Evolutionary conservation across 768 basidiomycete genomes (phyloP), one percentile per base, ranked within the genome.

Genomic region (Kwoniella dejecticola): DNA sequence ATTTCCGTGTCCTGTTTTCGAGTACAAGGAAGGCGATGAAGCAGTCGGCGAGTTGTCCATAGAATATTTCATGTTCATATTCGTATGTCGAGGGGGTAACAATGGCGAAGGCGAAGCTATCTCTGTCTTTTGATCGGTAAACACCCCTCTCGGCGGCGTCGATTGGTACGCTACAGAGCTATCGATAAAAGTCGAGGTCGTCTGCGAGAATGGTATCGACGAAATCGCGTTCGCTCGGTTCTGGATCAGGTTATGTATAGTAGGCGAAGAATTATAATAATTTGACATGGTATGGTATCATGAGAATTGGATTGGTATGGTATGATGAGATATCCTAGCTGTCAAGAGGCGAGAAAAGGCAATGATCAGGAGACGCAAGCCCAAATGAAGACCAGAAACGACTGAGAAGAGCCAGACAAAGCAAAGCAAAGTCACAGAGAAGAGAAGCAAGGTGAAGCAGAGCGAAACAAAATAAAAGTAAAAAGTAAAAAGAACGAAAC

Each of bases 11-110:
- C 55, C 61, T 10, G 57, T 55, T 31, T 52, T 54, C 7, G 67
- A 68, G 33, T 68, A 68, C 3, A 68, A 53, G 23, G 67, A 68
- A 4, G 68, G 68, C 2, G 68, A 70, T 12, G 68, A 70, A 12
- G 52, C 47, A 3, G 55, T 52, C 7, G 64, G 50, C 6, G 64
- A 58, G 42, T 62, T 36, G 12, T 53, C 52, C 6, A 40, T n/a
- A n/a, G n/a, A n/a, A n/a, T n/a, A n/a, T n/a, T n/a, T n/a, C n/a
- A n/a, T 40, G 46, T 61, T 26, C 53, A 29, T 13, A 57, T 31
- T 17, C 31, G 7, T 23, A 44, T 49, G 5, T 42, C 7, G 17
- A 21, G 57, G 57, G 27, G 57, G 47, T 17, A 53, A 31, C 6
- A 62, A 24, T 23, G 60, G 45, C 8, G 60, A 46, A n/a, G 60